A percentile compares a stretch with the other conserved stretches of the same genome.
Evolutionary conservation across 1,284 basidiomycete species (phyloP).

Genomic region (Apiotrichum laibachii): DNA sequence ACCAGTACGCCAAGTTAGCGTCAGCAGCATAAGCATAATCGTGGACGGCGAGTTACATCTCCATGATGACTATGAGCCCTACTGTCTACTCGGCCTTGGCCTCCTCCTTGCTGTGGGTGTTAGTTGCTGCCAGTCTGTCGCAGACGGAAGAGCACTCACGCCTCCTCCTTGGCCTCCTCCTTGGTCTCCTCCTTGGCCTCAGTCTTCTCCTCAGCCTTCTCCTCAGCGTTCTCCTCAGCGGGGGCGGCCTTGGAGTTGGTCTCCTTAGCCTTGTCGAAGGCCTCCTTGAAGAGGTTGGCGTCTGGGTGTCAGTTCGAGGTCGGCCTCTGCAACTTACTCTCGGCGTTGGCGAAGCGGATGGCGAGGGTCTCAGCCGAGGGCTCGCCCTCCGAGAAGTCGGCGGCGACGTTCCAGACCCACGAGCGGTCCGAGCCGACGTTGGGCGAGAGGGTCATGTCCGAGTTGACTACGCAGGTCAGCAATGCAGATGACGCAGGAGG

Average conservation of each 20-base stretch:
- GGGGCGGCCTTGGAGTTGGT: slow-evolving; percentile 58
- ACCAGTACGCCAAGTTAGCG: background rate
- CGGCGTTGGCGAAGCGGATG: slow-evolving; percentile 95
- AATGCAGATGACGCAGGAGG: background rate
- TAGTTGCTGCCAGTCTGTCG: background rate
- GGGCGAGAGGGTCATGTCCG: slow-evolving; percentile 92
- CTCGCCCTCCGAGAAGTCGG: slow-evolving; percentile 88
- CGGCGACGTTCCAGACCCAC: slow-evolving; percentile 98
- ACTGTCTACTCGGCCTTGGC: slow-evolving; percentile 10
- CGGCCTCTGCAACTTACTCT: slow-evolving; percentile 64
- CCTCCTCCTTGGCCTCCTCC: slow-evolving; percentile 29
- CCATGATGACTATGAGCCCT: slow-evolving; percentile 7
- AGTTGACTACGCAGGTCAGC: slow-evolving; percentile 60
- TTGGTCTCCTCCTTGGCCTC: slow-evolving; percentile 29
- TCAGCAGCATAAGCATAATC: background rate
- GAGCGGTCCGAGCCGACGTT: slow-evolving; percentile 99
- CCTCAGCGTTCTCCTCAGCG: slow-evolving; percentile 43
- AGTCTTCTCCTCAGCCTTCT: slow-evolving; percentile 37
- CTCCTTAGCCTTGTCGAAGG: slow-evolving; percentile 79
- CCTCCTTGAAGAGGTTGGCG: slow-evolving; percentile 79
- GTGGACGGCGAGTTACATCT: slow-evolving; percentile 7
- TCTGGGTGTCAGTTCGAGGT: slow-evolving; percentile 55
- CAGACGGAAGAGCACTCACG: slow-evolving; percentile 5
- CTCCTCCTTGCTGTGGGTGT: slow-evolving; percentile 13
- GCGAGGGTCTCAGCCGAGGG: slow-evolving; percentile 91